Base-by-base conservation (phyloP, 495 filamentous ascomycete species). In the Hypomontagnella monticulosa region DNA sequence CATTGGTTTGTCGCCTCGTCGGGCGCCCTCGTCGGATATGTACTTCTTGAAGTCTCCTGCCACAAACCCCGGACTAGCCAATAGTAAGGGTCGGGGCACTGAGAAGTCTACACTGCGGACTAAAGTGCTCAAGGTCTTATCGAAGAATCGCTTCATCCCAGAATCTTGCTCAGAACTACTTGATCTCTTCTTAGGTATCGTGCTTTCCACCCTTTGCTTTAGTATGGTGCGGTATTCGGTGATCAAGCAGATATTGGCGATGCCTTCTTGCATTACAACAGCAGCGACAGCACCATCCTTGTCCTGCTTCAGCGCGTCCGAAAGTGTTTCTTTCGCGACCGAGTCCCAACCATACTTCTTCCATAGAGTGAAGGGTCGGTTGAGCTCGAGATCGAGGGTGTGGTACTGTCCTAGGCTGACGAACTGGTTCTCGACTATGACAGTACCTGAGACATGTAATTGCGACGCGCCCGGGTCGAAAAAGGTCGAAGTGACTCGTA, bases 241-340 rank as follows among this genome's bases (percentile, higher is more conserved):
- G 63, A 99, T 92, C 15, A 97, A 84, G 75, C 93, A 97, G 54
- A 99, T 90, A 80, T 97, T 94, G 49, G 96, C 93, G 34, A 96
- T 63, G 0, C 94, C 95, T 67, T 97, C 94, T 61, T 97, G 91
- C 92, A 98, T 96, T 4, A 97, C 88, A 1, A 97, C 88, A 1
- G 94, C 95, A 40, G 91, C 88, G 16, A 95, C 85, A 63, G 93
- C 89, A 0, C 91, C 92, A 14, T 89, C 87, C 33, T 91, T 89
- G 27, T 89, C 83, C 64, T 89, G 85, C 69, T 91, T 88, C 2
- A 92, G 80, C 1, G 93, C 91, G 73, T 97, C 93, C 51, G 85
- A 83, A 4, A 99, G 81, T 54, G 88, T 86, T 56, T 90, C 88
- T 46, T 91, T 76, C 4, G 93, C 92, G 3, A 99, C 90, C 72